Conservation (phyloP, 1,139 yeast genomes). For the Saccharomyces uvarum region DNA sequence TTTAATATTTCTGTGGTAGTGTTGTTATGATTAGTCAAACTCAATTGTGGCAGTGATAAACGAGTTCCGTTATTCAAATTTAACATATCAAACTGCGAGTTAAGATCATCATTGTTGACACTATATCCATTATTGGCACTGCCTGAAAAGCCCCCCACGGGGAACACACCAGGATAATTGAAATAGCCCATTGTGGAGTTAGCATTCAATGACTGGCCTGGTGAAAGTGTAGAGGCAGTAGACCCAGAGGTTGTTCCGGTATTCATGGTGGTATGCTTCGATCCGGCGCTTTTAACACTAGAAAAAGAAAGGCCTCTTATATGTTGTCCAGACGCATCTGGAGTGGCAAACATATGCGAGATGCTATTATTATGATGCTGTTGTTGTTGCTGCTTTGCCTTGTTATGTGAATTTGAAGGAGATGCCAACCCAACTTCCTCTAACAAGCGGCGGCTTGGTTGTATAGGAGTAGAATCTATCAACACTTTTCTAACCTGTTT, state of each 20-base stretch:
- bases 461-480: slow-evolving; percentile 51
- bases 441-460: slow-evolving; percentile 77
- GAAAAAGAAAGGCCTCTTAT: slow-evolving; percentile 29
- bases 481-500: slow-evolving; percentile 56
- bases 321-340: slow-evolving; percentile 21
- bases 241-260: slow-evolving; percentile 1
- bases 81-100: slow-evolving; percentile 27
- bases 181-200: slow-evolving; percentile 16
- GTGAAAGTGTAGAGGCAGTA: slow-evolving; percentile 1
- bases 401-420: slow-evolving; percentile 3
- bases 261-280: slow-evolving; percentile 15
- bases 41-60: slow-evolving; percentile 27
- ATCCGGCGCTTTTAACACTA: slow-evolving; percentile 27
- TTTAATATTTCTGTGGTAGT: slow-evolving; percentile 3
- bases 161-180: slow-evolving; percentile 30
- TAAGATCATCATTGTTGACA: slow-evolving; percentile 21
- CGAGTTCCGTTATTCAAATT: slow-evolving; percentile 27
- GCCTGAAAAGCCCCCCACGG: slow-evolving; percentile 11
- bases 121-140: slow-evolving; percentile 12
- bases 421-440: slow-evolving; percentile 77
- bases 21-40: slow-evolving; percentile 21
- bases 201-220: slow-evolving; percentile 4
- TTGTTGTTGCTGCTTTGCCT: slow-evolving; percentile 4
- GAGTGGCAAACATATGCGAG: slow-evolving; percentile 20
- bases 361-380: slow-evolving; percentile 25